A percentile compares a stretch with the other conserved stretches of the same genome.
These are phyloP conservation scores for Tolypocladium nubicola DNA, from an alignment of 2,329 filamentous ascomycete genomes.

Conservation along the genomic window DNA sequence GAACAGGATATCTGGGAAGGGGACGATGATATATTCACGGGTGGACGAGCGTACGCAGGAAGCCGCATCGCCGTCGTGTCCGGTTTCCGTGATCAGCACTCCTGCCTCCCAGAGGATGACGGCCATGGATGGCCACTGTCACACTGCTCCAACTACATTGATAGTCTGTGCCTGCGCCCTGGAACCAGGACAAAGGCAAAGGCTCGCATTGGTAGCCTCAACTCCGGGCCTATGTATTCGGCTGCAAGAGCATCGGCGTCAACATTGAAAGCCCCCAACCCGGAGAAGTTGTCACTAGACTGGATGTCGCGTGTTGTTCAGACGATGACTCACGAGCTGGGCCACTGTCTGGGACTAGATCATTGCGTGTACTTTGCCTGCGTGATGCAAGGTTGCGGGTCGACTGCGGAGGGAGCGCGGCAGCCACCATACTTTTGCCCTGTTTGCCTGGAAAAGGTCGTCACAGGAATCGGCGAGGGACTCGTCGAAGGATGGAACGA, in stretches of 20 bases:
- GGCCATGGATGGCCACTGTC: neutral
- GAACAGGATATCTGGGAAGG: neutral
- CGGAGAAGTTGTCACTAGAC: neutral
- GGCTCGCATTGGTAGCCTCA: neutral
- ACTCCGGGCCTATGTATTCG: neutral
- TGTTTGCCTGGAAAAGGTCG: neutral
- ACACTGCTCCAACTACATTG: neutral
- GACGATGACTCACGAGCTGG: neutral
- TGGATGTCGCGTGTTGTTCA: neutral
- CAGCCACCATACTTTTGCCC: neutral
- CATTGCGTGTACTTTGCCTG: neutral
- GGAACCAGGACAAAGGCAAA: neutral
- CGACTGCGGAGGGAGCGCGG: neutral
- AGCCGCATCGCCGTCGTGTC: neutral
- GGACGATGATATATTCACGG: neutral
- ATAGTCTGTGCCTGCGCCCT: neutral
- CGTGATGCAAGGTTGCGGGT: neutral
- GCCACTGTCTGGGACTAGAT: neutral
- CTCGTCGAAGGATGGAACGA: neutral
- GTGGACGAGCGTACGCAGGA: neutral
- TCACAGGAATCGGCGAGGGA: neutral
- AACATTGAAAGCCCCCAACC: neutral
- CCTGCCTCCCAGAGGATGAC: neutral
- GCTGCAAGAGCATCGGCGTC: neutral
- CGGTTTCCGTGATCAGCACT: neutral